Evolutionary conservation across 768 basidiomycete species (phyloP), one percentile per base, ranked within the genome.

Genomic region (Mycena haematopus): DNA sequence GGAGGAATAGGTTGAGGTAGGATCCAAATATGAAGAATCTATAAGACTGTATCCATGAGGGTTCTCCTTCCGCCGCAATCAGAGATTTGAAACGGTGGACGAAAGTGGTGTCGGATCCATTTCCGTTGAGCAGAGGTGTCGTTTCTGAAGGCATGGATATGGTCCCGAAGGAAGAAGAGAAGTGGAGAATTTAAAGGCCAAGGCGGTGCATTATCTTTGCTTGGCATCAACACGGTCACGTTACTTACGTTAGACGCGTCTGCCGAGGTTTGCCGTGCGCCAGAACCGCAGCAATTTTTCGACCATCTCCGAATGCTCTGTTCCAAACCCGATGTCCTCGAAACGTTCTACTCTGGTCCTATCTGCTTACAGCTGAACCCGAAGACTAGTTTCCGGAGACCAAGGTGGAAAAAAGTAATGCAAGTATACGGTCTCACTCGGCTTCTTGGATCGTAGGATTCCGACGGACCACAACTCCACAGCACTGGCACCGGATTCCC

Each of bases 1-100:
- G 73, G 55, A 96, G 85, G 56, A 95, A 78, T 52, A 93, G 47
- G 71, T 95, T 96, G 69, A 91, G 71, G 76, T 85, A 96, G 24
- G 84, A 84, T 36, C 81, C 82, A 54, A 89, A 82, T 58, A 91
- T 67, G 70, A 91, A 87, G 77, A 77, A 87, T 57, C 71, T 76
- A 72, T 81, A 84, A 14, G 90, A 92, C 31, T 73, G 59, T 6
- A 74, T 35, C 83, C 86, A 90, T 15, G 82, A 78, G 0, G 90
- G 90, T 71, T 91, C 84, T 57, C 82, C 87, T 58, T 88, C 83
- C n/a, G 81, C 82, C 61, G 79, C 85, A 72, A 89, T 38, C 33
- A 84, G 42, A 24, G 74, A 70, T 15, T 76, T 56, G 50, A 83
- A 38, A 58, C 79, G 80, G 50, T 75, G 71, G 52, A 69, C 56